Percentiles rank a stretch among this genome's conserved stretches.
phyloP scores from a whole-genome alignment of 306 rosid species.

The Quillaja saponaria region DNA sequence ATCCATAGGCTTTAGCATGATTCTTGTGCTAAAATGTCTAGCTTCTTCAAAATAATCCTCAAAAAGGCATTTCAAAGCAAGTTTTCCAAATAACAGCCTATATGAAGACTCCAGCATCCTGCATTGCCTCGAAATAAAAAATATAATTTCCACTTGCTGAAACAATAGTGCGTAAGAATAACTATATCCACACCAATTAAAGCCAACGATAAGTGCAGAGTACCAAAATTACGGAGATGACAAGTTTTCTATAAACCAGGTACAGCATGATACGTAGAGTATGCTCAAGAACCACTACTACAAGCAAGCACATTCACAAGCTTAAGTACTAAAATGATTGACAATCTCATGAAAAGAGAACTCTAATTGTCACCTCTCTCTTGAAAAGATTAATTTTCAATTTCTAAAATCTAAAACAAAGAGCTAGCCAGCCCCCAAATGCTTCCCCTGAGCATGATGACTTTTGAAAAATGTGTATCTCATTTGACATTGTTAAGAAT shows the following conservation, averaged over 20 bases:
- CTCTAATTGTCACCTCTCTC: background rate
- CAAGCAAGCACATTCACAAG: background rate
- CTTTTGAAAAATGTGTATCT: background rate
- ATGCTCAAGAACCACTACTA: background rate
- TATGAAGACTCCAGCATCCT: constrained; percentile 93
- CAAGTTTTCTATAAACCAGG: too few species aligned
- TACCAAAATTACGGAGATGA: background rate
- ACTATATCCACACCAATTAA: background rate
- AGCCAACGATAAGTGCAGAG: background rate
- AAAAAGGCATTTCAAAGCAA: constrained; percentile 79
- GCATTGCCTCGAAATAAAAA: constrained; percentile 32
- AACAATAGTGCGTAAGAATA: background rate
- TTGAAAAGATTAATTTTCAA: background rate
- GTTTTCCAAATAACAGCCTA: constrained; percentile 78
- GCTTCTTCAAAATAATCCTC: constrained; percentile 78
- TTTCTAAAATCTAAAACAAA: background rate
- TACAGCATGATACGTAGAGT: background rate
- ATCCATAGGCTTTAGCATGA: constrained; percentile 93
- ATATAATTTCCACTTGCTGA: constrained; percentile 4
- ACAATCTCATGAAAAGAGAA: background rate
- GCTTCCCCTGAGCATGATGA: background rate
- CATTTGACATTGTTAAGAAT: background rate
- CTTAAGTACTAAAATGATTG: background rate
- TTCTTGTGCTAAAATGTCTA: constrained; percentile 62
- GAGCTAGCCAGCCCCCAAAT: background rate